These are phyloP conservation scores for Puccinia polysora DNA, from an alignment of 1,284 basidiomycete species.

Conservation along the genomic window DNA sequence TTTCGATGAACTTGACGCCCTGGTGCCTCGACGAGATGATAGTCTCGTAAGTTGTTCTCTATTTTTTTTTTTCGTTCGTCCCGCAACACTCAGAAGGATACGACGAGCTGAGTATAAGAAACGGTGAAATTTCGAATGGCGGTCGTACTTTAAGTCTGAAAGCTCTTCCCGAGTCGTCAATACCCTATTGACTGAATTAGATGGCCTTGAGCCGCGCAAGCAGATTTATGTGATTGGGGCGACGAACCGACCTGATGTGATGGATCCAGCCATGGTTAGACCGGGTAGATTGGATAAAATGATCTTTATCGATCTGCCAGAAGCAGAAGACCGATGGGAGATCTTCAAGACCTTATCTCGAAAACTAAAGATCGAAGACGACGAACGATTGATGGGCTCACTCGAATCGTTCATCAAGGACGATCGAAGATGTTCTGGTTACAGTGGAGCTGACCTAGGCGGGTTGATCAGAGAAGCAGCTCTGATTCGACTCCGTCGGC, in stretches of 20 bases:
- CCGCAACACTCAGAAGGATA: neutral
- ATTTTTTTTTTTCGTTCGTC: neutral
- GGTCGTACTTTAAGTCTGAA: slow-evolving; percentile 65
- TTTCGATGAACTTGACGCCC: slow-evolving; percentile 93
- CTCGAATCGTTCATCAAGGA: slow-evolving; percentile 30
- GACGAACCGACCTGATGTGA: slow-evolving; percentile 98
- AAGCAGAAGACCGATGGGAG: slow-evolving; percentile 71
- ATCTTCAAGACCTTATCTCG: slow-evolving; percentile 67
- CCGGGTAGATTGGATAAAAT: slow-evolving; percentile 94
- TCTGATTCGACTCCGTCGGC: slow-evolving; percentile 66
- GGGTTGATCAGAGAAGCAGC: slow-evolving; percentile 84
- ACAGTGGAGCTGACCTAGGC: slow-evolving; percentile 82
- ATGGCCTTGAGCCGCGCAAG: slow-evolving; percentile 84
- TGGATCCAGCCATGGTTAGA: slow-evolving; percentile 96
- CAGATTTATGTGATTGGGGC: slow-evolving; percentile 93
- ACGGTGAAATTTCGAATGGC: slow-evolving; percentile 1
- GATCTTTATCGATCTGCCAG: slow-evolving; percentile 88
- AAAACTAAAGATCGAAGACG: neutral
- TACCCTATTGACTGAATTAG: slow-evolving; percentile 90
- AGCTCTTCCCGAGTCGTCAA: slow-evolving; percentile 96
- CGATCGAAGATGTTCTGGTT: slow-evolving; percentile 66
- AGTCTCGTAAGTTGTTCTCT: slow-evolving; percentile 62
- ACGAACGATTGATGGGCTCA: neutral
- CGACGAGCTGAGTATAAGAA: neutral
- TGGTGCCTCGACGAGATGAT: slow-evolving; percentile 90